phyloP scores from a whole-genome alignment of 805 yeast genomes.

The Metschnikowia continentalis region DNA sequence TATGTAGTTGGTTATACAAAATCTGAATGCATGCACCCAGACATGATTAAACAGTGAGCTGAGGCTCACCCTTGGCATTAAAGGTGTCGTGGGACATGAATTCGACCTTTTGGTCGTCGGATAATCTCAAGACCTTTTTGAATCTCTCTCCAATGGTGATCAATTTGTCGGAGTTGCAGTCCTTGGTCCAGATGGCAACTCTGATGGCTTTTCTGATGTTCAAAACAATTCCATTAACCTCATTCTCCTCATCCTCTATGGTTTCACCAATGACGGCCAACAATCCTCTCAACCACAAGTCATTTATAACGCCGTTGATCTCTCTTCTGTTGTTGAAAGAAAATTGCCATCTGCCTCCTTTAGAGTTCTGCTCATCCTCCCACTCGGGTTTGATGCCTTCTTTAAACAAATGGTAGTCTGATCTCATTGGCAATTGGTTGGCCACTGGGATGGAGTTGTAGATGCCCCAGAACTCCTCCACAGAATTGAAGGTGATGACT shows the following conservation, averaged over 20 bases:
- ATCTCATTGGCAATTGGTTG: slow-evolving; percentile 81
- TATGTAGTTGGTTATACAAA: slow-evolving; percentile 16
- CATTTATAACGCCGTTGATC: slow-evolving; percentile 63
- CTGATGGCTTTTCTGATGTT: slow-evolving; percentile 75
- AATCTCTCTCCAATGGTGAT: slow-evolving; percentile 79
- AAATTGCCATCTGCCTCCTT: slow-evolving; percentile 89
- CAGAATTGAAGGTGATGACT: slow-evolving; percentile 87
- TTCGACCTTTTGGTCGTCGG: slow-evolving; percentile 73
- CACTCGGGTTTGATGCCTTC: slow-evolving; percentile 96
- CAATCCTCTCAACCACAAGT: slow-evolving; percentile 86
- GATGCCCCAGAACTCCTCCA: slow-evolving; percentile 98
- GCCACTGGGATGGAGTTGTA: slow-evolving; percentile 91
- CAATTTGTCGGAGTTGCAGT: slow-evolving; percentile 60
- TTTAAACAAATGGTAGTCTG: slow-evolving; percentile 94
- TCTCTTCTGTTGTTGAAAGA: slow-evolving; percentile 68
- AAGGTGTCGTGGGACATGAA: slow-evolving; percentile 65
- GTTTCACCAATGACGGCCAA: slow-evolving; percentile 94
- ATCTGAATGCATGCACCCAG: slow-evolving; percentile 5
- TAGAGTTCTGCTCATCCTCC: slow-evolving; percentile 85
- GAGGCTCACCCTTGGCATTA: slow-evolving; percentile 33
- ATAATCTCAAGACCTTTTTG: slow-evolving; percentile 76
- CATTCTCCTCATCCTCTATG: slow-evolving; percentile 74
- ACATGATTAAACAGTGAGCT: slow-evolving; percentile 16
- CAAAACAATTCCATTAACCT: slow-evolving; percentile 91
- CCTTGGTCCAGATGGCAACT: slow-evolving; percentile 90